Conservation (phyloP, 129 eudicot genomes). For the Pseudognaphalium luteoalbum region DNA sequence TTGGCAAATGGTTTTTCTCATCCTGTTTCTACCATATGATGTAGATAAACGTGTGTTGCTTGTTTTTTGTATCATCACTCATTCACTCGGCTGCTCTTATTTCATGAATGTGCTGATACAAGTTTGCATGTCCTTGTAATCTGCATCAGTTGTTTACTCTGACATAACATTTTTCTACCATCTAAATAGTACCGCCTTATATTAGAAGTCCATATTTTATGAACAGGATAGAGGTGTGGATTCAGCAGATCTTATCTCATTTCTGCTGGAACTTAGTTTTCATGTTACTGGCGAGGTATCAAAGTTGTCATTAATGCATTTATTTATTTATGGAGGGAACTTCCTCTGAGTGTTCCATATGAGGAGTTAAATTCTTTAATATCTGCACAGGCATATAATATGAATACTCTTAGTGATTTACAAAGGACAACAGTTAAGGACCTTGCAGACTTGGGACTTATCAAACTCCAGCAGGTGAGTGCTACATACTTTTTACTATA, state of each 20-base stretch:
- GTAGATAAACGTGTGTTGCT: not conserved
- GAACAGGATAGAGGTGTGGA: constrained; percentile 60
- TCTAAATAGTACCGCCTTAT: not conserved
- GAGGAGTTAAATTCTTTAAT: not conserved
- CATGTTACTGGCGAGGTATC: constrained; percentile 93
- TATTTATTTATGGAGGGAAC: not conserved
- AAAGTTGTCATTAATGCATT: not conserved
- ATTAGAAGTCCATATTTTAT: constrained; percentile 14
- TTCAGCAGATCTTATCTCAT: constrained; percentile 86
- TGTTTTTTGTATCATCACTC: not conserved
- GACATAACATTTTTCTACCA: not conserved
- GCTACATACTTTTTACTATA: constrained; percentile 4
- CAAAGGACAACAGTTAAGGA: constrained; percentile 75
- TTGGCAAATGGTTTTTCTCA: not conserved
- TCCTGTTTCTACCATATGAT: not conserved
- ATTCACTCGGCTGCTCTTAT: not conserved
- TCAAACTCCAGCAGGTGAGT: constrained; percentile 91
- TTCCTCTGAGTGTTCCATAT: not conserved
- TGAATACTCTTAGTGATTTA: constrained; percentile 60
- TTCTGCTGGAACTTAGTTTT: constrained; percentile 92
- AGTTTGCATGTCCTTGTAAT: not conserved
- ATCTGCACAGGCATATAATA: constrained; percentile 69
- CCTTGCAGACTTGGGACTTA: constrained; percentile 88
- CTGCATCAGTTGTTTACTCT: not conserved
- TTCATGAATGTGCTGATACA: not conserved